Evolutionary conservation across 1,139 yeast genomes (phyloP).

Genomic region (Maudiozyma humilis): DNA sequence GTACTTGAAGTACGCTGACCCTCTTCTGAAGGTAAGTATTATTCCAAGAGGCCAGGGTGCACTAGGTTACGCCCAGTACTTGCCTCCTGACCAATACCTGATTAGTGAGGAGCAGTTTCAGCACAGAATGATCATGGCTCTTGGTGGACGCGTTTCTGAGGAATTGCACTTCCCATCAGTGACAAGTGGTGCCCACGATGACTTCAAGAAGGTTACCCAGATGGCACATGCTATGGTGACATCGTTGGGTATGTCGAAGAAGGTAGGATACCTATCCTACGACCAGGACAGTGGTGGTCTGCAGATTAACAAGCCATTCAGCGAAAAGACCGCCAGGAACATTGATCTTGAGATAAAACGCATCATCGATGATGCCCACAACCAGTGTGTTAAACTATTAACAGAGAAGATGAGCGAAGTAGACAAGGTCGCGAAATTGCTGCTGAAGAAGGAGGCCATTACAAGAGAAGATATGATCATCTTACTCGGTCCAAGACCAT

Average conservation of each 20-base stretch:
- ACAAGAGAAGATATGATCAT: slow-evolving; percentile 88
- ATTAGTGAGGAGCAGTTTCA: slow-evolving; percentile 67
- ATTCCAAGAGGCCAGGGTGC: slow-evolving; percentile 97
- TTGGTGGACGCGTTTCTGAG: slow-evolving; percentile 95
- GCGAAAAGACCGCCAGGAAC: slow-evolving; percentile 71
- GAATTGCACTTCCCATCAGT: slow-evolving; percentile 84
- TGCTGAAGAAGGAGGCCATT: slow-evolving; percentile 74
- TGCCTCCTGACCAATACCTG: slow-evolving; percentile 88
- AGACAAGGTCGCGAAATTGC: slow-evolving; percentile 76
- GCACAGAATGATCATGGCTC: slow-evolving; percentile 93
- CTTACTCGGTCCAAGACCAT: slow-evolving; percentile 81
- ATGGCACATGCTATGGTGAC: slow-evolving; percentile 94
- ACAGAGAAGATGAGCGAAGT: slow-evolving; percentile 67
- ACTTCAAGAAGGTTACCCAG: slow-evolving; percentile 89
- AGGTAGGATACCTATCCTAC: slow-evolving; percentile 75
- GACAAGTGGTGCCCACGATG: slow-evolving; percentile 93
- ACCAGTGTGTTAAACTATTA: slow-evolving; percentile 57
- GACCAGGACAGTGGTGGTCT: slow-evolving; percentile 48
- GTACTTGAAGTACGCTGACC: slow-evolving; percentile 84
- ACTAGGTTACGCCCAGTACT: slow-evolving; percentile 93
- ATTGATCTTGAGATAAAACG: slow-evolving; percentile 82
- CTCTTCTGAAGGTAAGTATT: slow-evolving; percentile 86
- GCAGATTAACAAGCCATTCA: slow-evolving; percentile 74
- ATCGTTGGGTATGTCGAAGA: slow-evolving; percentile 80
- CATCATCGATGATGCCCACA: slow-evolving; percentile 72